Base-by-base conservation (phyloP, 2,329 filamentous ascomycete species). In the Aspergillus calidoustus region DNA sequence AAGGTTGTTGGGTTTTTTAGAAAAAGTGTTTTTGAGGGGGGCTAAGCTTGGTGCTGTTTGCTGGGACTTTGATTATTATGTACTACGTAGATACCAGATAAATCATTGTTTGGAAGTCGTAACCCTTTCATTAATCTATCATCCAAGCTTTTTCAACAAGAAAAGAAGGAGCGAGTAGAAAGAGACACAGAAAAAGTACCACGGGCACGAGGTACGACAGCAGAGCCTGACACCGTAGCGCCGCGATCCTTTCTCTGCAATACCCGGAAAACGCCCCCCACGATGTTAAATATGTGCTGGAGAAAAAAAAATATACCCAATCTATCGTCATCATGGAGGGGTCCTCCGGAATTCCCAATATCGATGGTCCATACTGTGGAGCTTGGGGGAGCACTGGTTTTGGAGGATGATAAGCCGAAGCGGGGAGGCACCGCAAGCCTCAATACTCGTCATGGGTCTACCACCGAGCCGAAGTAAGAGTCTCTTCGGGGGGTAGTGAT, bases 1-100 rank as follows among this genome's bases (percentile, higher is more conserved):
- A 87, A 90, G 79, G 91, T 98, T 43, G 81, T 87, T 59, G 84
- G 85, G 17, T 98, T 99, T 74, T 98, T 99, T 70, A 90, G 89
- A 66, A 80, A 83, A 62, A 86, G 81, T 71, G 83, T 89, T 15
- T 85, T 84, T 74, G 84, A 86, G 56, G 61, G 61, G 44, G 61
- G 55, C 23, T 70, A 63, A 64, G 49, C 58, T 68, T 60, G 68
- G 60, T 54, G 52, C 17, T n/a, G 7, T 30, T 17, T 28, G 25
- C 25, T 28, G 25, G 25, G 25, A 7, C 6, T 28, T 28, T 28
- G 6, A 7, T 28, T 28, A 28, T 28, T 28, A 28, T 28, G 4
- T 25, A 28, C 46, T 55, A 49, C 7, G n/a, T 7, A 15, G 6
- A 44, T 47, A 17, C 19, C 19, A 17, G n/a, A 9, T 9, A 63